Percentiles rank a stretch among this genome's conserved stretches.
Evolutionary conservation across 208 protist genomes (phyloP).

Genomic region (Trichomonas tenax): DNA sequence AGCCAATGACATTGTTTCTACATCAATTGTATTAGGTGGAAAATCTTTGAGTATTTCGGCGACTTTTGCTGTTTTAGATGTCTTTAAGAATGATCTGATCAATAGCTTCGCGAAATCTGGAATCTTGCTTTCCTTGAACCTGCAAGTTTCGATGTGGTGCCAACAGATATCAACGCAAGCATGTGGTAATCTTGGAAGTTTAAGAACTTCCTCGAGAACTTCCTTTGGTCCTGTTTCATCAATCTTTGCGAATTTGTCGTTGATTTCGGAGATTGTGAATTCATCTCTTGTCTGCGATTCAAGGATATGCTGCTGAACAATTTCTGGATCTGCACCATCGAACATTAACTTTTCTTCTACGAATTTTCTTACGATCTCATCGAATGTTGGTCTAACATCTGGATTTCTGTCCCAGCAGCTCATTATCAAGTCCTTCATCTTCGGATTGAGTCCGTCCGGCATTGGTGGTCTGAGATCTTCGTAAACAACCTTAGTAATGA

Average conservation of each 20-base stretch:
- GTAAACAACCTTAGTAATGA: background rate
- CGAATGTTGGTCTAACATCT: background rate
- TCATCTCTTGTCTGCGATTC: background rate
- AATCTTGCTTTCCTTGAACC: background rate
- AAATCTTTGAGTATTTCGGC: background rate
- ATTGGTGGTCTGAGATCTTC: background rate
- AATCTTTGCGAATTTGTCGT: background rate
- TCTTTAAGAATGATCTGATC: background rate
- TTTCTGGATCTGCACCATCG: background rate
- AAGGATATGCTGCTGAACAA: background rate
- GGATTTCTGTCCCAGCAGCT: conserved; percentile 12
- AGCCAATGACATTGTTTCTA: too few relatives aligned
- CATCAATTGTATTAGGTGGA: background rate
- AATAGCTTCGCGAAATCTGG: background rate
- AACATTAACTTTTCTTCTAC: background rate
- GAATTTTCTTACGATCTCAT: conserved; percentile 2
- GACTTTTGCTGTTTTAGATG: background rate
- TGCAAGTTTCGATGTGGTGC: background rate
- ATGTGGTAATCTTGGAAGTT: background rate
- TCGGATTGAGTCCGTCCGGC: too few relatives aligned
- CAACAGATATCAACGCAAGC: background rate
- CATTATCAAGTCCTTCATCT: background rate
- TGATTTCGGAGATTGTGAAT: background rate
- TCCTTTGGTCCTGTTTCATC: background rate
- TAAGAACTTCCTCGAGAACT: background rate